A percentile compares a stretch with the other conserved stretches of the same genome.
Conservation (phyloP, 345 rosid genomes). For the Salix exigua region DNA sequence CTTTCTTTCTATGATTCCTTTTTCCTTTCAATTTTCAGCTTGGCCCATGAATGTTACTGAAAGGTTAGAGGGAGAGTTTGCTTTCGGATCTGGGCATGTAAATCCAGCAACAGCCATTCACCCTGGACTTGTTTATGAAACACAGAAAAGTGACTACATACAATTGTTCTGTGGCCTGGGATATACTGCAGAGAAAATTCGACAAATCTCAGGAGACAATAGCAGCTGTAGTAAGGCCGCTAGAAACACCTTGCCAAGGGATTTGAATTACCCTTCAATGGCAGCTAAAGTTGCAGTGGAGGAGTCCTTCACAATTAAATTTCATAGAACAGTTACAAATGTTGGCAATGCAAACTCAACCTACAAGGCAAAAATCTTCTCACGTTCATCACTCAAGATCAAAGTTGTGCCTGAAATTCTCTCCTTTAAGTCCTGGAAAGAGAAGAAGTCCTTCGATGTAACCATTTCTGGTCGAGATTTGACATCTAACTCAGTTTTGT, state of each 20-base stretch:
- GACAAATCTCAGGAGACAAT: slow-evolving; percentile 13
- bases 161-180: slow-evolving; percentile 34
- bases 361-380: background rate
- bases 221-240: slow-evolving; percentile 14
- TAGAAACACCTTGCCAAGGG: background rate
- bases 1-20: background rate
- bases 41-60: slow-evolving; percentile 28
- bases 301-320: slow-evolving; percentile 5
- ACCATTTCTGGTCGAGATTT: slow-evolving; percentile 6
- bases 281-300: slow-evolving; percentile 1
- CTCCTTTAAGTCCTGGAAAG: slow-evolving; percentile 12
- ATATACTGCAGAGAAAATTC: slow-evolving; percentile 6
- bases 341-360: slow-evolving; percentile 15
- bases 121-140: slow-evolving; percentile 38
- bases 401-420: slow-evolving; percentile 14
- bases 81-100: slow-evolving; percentile 17
- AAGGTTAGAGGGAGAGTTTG: slow-evolving; percentile 21
- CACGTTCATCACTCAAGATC: background rate
- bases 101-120: slow-evolving; percentile 12
- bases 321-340: slow-evolving; percentile 22
- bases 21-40: slow-evolving; percentile 16
- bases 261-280: slow-evolving; percentile 41
- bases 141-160: slow-evolving; percentile 18
- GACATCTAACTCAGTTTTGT: accelerated
- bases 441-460: slow-evolving; percentile 14